A percentile compares a stretch with the other conserved stretches of the same genome.
These are phyloP conservation scores for Amanita fuliginea DNA, from an alignment of 768 basidiomycete species.

Conservation along the genomic window DNA sequence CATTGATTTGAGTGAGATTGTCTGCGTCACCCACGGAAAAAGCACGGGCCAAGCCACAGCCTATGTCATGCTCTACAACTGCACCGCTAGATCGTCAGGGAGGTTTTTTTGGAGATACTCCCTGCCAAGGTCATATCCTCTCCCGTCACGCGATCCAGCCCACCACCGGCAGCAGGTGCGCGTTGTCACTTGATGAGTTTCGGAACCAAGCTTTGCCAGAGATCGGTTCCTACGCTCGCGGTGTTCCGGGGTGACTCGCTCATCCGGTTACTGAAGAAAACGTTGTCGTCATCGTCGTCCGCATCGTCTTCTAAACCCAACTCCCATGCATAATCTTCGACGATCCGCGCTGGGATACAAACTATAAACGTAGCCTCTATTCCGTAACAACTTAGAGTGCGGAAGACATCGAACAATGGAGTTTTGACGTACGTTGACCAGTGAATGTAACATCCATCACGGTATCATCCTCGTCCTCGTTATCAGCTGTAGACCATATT, in stretches of 20 bases:
- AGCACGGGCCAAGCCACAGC: neutral
- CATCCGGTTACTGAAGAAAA: too few relatives aligned
- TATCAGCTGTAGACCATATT: too few relatives aligned
- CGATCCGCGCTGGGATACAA: too few relatives aligned
- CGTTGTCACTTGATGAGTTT: slow-evolving; percentile 7
- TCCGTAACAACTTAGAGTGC: too few relatives aligned
- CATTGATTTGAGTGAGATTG: neutral
- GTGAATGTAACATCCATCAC: too few relatives aligned
- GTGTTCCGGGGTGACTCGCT: neutral
- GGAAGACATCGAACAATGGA: too few relatives aligned
- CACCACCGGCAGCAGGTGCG: neutral
- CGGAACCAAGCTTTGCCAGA: neutral
- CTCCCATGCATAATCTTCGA: too few relatives aligned
- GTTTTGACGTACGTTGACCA: too few relatives aligned
- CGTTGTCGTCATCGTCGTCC: too few relatives aligned
- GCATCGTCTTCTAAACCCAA: neutral
- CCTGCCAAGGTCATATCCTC: neutral
- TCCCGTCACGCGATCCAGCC: neutral
- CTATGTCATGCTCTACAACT: neutral
- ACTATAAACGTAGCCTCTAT: too few relatives aligned
- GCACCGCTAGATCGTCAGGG: neutral
- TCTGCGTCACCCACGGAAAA: neutral
- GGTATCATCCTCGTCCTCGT: too few relatives aligned
- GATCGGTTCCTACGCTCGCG: neutral
- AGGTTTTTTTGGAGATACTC: neutral